Base-by-base conservation (phyloP, 495 filamentous ascomycete genomes). In the Neurospora sp. region DNA sequence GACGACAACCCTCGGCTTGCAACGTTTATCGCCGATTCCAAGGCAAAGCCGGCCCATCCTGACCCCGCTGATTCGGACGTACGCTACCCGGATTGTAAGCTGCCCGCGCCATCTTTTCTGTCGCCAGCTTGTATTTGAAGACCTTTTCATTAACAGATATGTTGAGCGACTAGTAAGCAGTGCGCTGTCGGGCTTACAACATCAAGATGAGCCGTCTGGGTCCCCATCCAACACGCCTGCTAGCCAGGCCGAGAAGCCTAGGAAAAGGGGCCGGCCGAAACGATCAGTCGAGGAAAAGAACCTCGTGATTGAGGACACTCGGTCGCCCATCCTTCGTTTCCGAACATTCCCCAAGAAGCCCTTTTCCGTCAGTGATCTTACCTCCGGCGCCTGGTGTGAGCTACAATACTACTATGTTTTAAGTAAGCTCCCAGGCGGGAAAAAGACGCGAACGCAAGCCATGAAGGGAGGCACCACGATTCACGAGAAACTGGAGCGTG, bases 371-470 rank as follows among this genome's bases (percentile, higher is more conserved):
- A 92, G 93, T 3, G 96, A 99, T 80, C 79, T 99, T 53, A 87
- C 95, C 2, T 91, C 91, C 16, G 94, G 94, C 3, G 89, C 94
- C 9, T 99, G 96, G 96, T 99, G 96, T 79, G 96, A 99, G 80
- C 81, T 98, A 61, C 96, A 99, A 79, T 95, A 97, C 76, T 92
- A 89, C 86, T 98, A 94, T 83, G 90, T 88, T 1, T 86, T 99
- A 40, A 92, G 89, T 3, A 89, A 88, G 59, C 87, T 91, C 77
- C 84, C 82, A 1, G 82, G 81, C 18, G 96, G 96, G 20, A 87
- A 85, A 76, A 94, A 91, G 81, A 89, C 84, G 70, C 80, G 83
- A 3, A 98, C 96, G 0, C 79, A 87, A 10, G 93, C 92, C 1
- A 99, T 99, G 96, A 91, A 90, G 77, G 84, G 84, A 69, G 96